Percentiles rank a stretch among this genome's conserved stretches.
Evolutionary conservation across 140 eudicot genomes (phyloP).

Genomic region (Cichorium intybus): DNA sequence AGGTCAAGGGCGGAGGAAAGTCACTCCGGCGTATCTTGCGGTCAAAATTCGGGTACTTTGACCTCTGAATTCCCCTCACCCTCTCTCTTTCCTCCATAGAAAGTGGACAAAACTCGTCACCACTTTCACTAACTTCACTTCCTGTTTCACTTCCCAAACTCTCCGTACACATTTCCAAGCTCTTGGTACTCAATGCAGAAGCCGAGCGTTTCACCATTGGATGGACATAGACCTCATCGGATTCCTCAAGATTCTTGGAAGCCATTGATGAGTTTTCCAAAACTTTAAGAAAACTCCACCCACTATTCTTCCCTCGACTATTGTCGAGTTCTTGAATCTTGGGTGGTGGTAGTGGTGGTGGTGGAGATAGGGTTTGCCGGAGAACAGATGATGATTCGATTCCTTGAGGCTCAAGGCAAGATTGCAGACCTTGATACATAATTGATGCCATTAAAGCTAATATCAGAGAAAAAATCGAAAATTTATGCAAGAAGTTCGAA

Average conservation of each 20-base stretch:
- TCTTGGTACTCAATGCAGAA: slow-evolving; percentile 56
- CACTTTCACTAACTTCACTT: slow-evolving; percentile 40
- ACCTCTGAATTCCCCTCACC: slow-evolving; percentile 16
- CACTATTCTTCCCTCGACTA: background rate
- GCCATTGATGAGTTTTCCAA: slow-evolving; percentile 41
- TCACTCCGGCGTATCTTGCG: slow-evolving; percentile 32
- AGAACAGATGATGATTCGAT: slow-evolving; percentile 25
- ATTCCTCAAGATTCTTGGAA: slow-evolving; percentile 17
- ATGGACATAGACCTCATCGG: slow-evolving; percentile 47
- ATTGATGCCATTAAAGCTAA: slow-evolving; percentile 21
- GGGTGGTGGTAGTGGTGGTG: background rate
- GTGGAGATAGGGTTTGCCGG: slow-evolving; percentile 17
- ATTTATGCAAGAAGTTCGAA: slow-evolving; percentile 14
- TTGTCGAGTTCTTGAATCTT: slow-evolving; percentile 11
- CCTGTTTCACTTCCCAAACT: slow-evolving; percentile 86
- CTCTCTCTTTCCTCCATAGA: slow-evolving; percentile 28
- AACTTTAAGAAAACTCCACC: slow-evolving; percentile 53
- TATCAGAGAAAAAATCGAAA: slow-evolving; percentile 11
- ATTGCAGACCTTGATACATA: slow-evolving; percentile 35
- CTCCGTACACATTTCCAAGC: slow-evolving; percentile 94
- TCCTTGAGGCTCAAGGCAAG: slow-evolving; percentile 47
- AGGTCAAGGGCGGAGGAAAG: slow-evolving; percentile 84
- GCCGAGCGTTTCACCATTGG: slow-evolving; percentile 54
- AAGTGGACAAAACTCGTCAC: slow-evolving; percentile 35
- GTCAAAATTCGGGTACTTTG: slow-evolving; percentile 26